These are phyloP conservation scores for Xanthoconium separans DNA, from an alignment of 1,284 basidiomycete species.

Conservation along the genomic window DNA sequence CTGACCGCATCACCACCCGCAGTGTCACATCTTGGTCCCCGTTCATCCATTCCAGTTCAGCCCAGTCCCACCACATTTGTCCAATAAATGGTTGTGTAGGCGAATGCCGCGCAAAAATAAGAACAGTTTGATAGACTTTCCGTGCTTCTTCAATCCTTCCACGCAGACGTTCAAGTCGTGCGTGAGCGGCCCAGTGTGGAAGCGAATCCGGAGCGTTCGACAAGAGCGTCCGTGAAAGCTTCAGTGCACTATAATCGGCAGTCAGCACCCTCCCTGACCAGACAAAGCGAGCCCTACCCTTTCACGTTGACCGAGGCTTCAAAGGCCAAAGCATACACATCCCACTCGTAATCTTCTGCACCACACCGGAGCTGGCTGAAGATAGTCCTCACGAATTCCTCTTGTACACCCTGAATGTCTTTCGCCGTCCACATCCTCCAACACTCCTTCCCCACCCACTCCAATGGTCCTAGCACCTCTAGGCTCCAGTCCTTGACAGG, in stretches of 20 bases:
- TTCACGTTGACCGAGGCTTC: conserved; percentile 64
- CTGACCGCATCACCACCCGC: conserved; percentile 53
- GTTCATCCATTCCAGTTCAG: conserved; percentile 84
- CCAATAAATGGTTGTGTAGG: conserved; percentile 38
- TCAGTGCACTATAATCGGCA: conserved; percentile 55
- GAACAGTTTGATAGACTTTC: conserved; percentile 77
- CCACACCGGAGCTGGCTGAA: conserved; percentile 57
- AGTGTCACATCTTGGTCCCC: conserved; percentile 50
- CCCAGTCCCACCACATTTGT: conserved; percentile 84
- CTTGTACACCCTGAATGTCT: conserved; percentile 49
- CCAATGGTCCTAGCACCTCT: conserved; percentile 53
- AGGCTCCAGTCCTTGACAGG: conserved; percentile 65
- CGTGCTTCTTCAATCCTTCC: conserved; percentile 73
- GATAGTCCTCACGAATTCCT: conserved; percentile 48
- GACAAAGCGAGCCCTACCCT: conserved; percentile 41
- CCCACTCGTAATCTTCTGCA: conserved; percentile 59
- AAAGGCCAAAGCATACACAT: conserved; percentile 61
- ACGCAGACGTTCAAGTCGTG: conserved; percentile 73
- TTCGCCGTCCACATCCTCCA: conserved; percentile 50
- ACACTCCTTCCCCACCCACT: conserved; percentile 39
- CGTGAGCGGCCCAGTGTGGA: conserved; percentile 79
- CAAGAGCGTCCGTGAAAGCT: conserved; percentile 71
- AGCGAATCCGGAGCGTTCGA: conserved; percentile 65
- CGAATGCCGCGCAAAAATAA: conserved; percentile 43
- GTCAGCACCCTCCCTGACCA: conserved; percentile 8